Evolutionary conservation across 2,329 filamentous ascomycete genomes (phyloP), one percentile per base, ranked within the genome.

Genomic region (Camillea tinctor): DNA sequence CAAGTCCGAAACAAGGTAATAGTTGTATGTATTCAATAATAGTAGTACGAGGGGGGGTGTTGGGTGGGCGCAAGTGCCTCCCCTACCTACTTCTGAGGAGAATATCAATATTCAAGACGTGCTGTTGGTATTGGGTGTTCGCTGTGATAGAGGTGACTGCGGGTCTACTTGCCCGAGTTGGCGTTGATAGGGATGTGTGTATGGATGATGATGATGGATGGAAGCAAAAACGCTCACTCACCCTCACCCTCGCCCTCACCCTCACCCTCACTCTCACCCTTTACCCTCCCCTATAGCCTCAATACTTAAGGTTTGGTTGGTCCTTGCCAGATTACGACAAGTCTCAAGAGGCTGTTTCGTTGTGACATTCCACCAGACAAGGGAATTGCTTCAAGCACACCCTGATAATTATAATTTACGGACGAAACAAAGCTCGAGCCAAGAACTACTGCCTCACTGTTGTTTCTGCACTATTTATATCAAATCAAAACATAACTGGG

Each of bases 381-480:
- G 19, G 20, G 22, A 51, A 24, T 22, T 51, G 50, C 50, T 19
- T 51, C 50, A 24, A 51, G 11, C 13, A 30, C 26, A 11, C 26
- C 26, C 26, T 30, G 26, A 30, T 11, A 30, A 30, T 30, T 4
- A 2, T 15, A 44, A 53, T 53, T 26, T 24, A 19, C 23, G 51
- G 23, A 30, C 51, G 40, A 50, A 55, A 55, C 54, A 51, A 21
- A 24, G 19, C 22, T 51, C 50, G 50, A 51, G 50, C 50, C 50
- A 51, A 51, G 50, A 51, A 24, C 50, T 24, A 49, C 20, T 13
- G 54, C 44, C 20, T 55, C 36, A 49, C 54, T 36, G 19, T 54
- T 54, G 52, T 40, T 40, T 54, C 52, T 40, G 52, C 23, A 36
- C 52, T 54, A 54, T 54, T 50, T 50, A 23, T 50, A 50, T 23